A percentile compares a stretch with the other conserved stretches of the same genome.
Conservation (phyloP, 2,329 filamentous ascomycete species). For the Botrytis cinerea region DNA sequence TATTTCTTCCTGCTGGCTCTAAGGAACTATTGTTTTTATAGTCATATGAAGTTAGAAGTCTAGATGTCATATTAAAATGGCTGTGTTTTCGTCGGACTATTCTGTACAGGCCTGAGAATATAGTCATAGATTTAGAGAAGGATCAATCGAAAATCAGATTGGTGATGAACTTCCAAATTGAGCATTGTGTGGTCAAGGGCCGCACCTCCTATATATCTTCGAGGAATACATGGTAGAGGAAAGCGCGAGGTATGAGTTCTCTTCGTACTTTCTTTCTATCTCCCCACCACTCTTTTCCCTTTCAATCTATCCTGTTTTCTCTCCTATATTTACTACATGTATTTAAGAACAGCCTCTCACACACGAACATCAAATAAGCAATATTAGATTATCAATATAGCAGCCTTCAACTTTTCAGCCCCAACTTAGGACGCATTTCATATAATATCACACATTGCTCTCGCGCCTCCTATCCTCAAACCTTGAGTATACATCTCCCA, state of each 20-base stretch:
- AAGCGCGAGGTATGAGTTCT: neutral
- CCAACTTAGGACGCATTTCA: no score
- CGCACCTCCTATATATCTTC: neutral
- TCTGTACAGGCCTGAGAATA: neutral
- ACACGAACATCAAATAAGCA: neutral
- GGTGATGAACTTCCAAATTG: accelerated
- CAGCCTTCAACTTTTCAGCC: neutral
- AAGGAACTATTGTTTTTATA: accelerated
- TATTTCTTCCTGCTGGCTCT: neutral
- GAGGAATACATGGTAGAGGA: neutral
- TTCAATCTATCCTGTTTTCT: neutral
- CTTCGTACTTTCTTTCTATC: neutral
- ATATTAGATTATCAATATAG: neutral
- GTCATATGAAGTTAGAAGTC: neutral
- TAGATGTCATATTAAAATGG: neutral
- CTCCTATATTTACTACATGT: neutral
- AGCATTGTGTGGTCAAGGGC: accelerated
- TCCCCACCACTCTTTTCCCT: neutral
- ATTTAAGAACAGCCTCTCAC: neutral
- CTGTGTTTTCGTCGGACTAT: neutral
- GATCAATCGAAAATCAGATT: neutral
- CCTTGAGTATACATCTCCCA: neutral
- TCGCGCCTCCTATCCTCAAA: neutral
- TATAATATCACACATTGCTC: neutral
- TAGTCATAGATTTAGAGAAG: neutral